Evolutionary conservation across 768 basidiomycete genomes (phyloP), one percentile per base, ranked within the genome.

Genomic region (Russula emetica): DNA sequence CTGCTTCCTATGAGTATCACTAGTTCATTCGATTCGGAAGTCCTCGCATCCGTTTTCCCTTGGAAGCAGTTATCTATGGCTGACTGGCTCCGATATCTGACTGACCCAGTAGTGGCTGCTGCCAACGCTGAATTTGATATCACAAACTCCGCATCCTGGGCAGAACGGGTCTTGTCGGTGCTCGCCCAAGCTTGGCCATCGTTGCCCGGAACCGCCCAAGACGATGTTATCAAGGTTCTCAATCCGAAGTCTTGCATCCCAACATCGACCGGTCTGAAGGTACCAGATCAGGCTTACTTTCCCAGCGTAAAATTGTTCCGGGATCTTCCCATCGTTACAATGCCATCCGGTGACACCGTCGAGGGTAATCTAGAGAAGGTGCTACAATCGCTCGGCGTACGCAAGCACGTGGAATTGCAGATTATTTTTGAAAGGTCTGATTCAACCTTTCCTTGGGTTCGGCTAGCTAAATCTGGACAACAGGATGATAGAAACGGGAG

Each of bases 351-450:
- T 2, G 69, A 76, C 2, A 58, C 72, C 0, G 77, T 94, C 67
- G 93, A 90, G 71, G 87, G 86, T 0, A 74, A 78, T 5, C 71
- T 92, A 67, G 93, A 95, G 71, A 87, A 83, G 66, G 73, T 92
- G 3, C 74, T 94, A 7, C 77, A 83, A 32, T 82, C 80, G 2
- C 76, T 98, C 0, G 96, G 94, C 13, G 92, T 98, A 13, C 83
- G 93, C 20, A 92, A 86, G 71, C 94, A 95, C 67, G 93, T 98
- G 8, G 91, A 98, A 64, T 79, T 98, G 2, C 94, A 98, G 72
- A 78, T 97, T 3, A 82, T 99, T n/a, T 99, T 99, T 71, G 84
- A 88, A 59, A 81, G 94, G 87, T 90, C 58, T 55, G 78, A 10
- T 47, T 18, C 50, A 13, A 36, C 26, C 50, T 20, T 40, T 24